Base-by-base conservation (phyloP, 2,329 filamentous ascomycete genomes). In the Macrophomina tecta region DNA sequence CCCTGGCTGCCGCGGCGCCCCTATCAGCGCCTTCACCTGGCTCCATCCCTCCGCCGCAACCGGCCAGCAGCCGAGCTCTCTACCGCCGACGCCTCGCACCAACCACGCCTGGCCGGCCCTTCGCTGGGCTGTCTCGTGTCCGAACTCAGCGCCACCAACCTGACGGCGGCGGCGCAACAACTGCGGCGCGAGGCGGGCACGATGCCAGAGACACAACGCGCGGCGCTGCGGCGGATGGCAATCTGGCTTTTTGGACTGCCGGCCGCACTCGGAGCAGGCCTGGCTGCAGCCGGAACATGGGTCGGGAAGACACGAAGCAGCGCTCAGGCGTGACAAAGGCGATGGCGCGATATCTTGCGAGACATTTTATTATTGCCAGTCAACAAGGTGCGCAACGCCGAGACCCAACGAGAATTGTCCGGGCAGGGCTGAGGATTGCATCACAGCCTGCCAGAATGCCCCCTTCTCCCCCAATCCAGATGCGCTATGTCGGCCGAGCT, bases 381-480 rank as follows among this genome's bases (percentile, higher is more conserved):
- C 34, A 52, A 18, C 32, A 63, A 11, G 55, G 23, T 32, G 23
- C 38, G 2, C 16, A 23, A 30, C 30, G 9, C 63, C 63, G 63
- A 65, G 38, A 38, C 9, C 9, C 5, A 7, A 55, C 62, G 62
- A 64, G 52, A 65, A 48, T 36, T 48, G 36, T 65, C 63, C 63
- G 63, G 40, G 23, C 45, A 42, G 23, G 34, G 61, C 61, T 53
- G 51, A 32, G 23, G 5, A 34, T 46, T 55, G 49, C 62, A 65
- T 55, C 48, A 23, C 23, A 55, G 38, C 9, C 51, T 8, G 53
- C 46, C 16, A 23, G 40, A 23, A 38, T 36, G 40, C 18, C 9
- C 5, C 16, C 32, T 34, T 16, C 52, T 40, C 49, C 45, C 28
- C 9, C 18, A 34, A 3, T 32, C 16, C 52, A 53, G 30, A 45